Base-by-base conservation (phyloP, 2,329 filamentous ascomycete genomes). In the Juglanconis oblonga region DNA sequence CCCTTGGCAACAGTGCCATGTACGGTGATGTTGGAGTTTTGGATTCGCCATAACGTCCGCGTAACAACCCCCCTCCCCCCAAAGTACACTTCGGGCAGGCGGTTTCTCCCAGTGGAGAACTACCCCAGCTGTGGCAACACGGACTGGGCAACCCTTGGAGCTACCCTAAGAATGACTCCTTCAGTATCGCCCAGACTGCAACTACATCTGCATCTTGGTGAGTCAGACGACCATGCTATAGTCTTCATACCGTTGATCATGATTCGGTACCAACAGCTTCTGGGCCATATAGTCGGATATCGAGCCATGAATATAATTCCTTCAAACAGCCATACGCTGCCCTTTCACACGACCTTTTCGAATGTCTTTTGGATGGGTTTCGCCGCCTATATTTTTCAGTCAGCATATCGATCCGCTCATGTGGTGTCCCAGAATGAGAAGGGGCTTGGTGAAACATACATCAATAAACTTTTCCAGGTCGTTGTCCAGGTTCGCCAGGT, bases 401-500 rank as follows among this genome's bases (percentile, higher is more conserved):
- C 64, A 56, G 17, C 54, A n/a, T 38, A 29, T 5, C 5, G 24
- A 24, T 24, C 24, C 24, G 24, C 24, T 24, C 24, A 24, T 24
- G 24, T 24, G 24, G 24, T 24, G 24, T 24, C 24, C 24, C 24
- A 24, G 24, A 10, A 32, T n/a, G 33, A 44, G 61, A 48, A 55
- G 24, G 24, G 2, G 24, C 24, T 24, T 24, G 24, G 24, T 24
- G 24, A 24, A 24, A 66, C 88, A 70, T 70, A 91, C 90, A 74
- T 96, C 92, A 68, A 97, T 94, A 71, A 97, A 97, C 69, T 91
- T 93, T 76, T 98, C 95, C 59, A 98, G 79, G 73, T 97, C 92
- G 70, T 90, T 89, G 69, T 99, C 95, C 62, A 99, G 78, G 69
- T 90, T 97, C 24, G 90, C 92, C 52, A 99, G 78, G 69, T 98